These are phyloP conservation scores for Sporothrix phasma DNA, from an alignment of 2,329 filamentous ascomycete genomes.

Conservation along the genomic window DNA sequence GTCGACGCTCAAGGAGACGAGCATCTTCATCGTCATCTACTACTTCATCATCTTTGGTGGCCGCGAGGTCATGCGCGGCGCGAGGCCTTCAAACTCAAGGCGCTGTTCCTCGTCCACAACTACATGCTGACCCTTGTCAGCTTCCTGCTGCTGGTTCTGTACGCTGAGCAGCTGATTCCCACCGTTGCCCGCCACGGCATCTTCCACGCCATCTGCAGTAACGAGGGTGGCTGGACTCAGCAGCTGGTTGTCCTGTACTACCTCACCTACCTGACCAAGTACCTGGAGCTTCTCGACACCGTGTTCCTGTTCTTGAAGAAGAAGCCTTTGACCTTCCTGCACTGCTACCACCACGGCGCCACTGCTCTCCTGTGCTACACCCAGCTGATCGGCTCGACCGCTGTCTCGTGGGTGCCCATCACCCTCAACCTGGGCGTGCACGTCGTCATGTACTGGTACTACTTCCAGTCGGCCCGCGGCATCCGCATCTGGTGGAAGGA, in stretches of 20 bases:
- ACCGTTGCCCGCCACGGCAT: conserved; percentile 70
- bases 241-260: conserved; percentile 93
- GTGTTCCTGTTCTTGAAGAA: conserved; percentile 98
- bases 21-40: conserved; percentile 74
- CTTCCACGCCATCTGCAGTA: conserved; percentile 79
- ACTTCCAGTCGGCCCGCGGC: conserved; percentile 96
- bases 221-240: conserved; percentile 83
- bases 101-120: conserved; percentile 92
- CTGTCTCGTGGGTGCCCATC: conserved; percentile 93
- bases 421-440: conserved; percentile 87
- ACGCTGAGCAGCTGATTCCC: conserved; percentile 82
- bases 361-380: conserved; percentile 97
- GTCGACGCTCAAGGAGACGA: conserved; percentile 78
- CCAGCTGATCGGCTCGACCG: conserved; percentile 83
- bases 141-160: conserved; percentile 68
- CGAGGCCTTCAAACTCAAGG: conserved; percentile 75
- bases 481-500: conserved; percentile 99
- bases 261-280: conserved; percentile 97
- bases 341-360: conserved; percentile 97
- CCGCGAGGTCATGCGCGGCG: conserved; percentile 85
- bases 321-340: conserved; percentile 97
- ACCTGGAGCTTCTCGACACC: conserved; percentile 89
- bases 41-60: conserved; percentile 91
- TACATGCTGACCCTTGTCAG: conserved; percentile 85
- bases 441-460: conserved; percentile 99